Conservation (phyloP, 2,329 filamentous ascomycete species). For the Neofusicoccum kwambonambiense region DNA sequence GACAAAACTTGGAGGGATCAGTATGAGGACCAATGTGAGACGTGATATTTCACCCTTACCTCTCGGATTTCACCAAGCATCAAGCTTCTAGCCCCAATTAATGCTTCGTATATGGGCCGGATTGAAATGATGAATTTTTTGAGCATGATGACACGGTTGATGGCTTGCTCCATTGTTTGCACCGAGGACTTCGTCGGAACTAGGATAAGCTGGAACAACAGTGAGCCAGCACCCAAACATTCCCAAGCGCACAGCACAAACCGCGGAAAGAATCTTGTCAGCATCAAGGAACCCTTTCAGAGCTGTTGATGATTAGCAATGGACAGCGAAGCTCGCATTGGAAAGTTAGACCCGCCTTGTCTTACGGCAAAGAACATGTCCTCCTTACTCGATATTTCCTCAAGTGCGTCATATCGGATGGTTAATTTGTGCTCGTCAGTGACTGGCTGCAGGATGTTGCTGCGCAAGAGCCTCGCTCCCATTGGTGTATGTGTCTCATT, state of each 20-base stretch:
- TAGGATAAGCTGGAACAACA: constrained; percentile 66
- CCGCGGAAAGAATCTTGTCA: constrained; percentile 76
- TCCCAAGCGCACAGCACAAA: constrained; percentile 34
- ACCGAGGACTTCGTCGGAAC: constrained; percentile 66
- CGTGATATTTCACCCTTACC: constrained; percentile 32
- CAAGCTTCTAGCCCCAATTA: constrained; percentile 62
- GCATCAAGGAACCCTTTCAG: constrained; percentile 74
- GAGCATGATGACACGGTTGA: constrained; percentile 83
- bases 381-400: constrained; percentile 78
- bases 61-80: constrained; percentile 68
- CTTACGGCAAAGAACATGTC: constrained; percentile 79
- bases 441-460: constrained; percentile 84
- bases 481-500: constrained; percentile 86
- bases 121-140: constrained; percentile 77
- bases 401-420: constrained; percentile 76
- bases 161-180: constrained; percentile 70
- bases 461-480: constrained; percentile 79
- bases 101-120: constrained; percentile 64
- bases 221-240: constrained; percentile 23
- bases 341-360: constrained; percentile 51
- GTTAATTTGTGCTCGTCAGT: constrained; percentile 68
- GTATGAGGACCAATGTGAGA: not conserved
- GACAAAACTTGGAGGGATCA: constrained; percentile 55
- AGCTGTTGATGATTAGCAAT: constrained; percentile 45
- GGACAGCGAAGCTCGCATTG: not conserved